A percentile compares a stretch with the other conserved stretches of the same genome.
Evolutionary conservation across 305 asterid species (phyloP).

Genomic region (Solanum hybrid): DNA sequence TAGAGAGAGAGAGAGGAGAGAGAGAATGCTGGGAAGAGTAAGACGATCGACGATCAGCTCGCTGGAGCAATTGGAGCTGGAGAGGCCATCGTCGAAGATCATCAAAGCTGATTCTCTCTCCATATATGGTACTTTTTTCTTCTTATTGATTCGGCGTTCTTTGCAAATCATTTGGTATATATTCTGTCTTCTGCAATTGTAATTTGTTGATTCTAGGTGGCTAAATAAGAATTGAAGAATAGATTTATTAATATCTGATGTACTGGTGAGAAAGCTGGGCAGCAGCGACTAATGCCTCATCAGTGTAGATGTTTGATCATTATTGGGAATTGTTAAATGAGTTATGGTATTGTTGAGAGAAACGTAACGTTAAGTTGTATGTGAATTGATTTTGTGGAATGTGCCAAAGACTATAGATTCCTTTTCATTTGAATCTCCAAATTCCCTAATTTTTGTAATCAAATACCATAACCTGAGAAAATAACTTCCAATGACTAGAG

Average conservation of each 20-base stretch:
- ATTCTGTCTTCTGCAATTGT: neutral
- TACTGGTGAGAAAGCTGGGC: neutral
- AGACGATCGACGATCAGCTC: slow-evolving; percentile 50
- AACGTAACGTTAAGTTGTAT: neutral
- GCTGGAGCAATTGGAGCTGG: slow-evolving; percentile 48
- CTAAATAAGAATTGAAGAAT: neutral
- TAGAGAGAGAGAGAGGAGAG: neutral
- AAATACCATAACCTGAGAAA: neutral
- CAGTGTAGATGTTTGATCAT: neutral
- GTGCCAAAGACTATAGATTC: neutral
- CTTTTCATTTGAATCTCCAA: neutral
- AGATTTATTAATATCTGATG: neutral
- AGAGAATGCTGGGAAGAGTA: slow-evolving; percentile 48
- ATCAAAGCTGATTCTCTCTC: slow-evolving; percentile 67
- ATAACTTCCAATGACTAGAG: neutral
- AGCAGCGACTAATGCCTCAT: neutral
- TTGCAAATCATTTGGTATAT: neutral
- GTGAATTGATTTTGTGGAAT: neutral
- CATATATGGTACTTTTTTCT: slow-evolving; percentile 40
- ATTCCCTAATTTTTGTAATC: neutral
- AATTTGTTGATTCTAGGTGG: neutral
- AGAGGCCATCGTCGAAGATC: slow-evolving; percentile 47
- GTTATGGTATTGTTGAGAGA: neutral
- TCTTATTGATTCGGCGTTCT: neutral
- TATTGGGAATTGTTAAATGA: neutral